A percentile compares a stretch with the other conserved stretches of the same genome.
Evolutionary conservation across 2,329 filamentous ascomycete genomes (phyloP).

Genomic region (Fusarium humuli): DNA sequence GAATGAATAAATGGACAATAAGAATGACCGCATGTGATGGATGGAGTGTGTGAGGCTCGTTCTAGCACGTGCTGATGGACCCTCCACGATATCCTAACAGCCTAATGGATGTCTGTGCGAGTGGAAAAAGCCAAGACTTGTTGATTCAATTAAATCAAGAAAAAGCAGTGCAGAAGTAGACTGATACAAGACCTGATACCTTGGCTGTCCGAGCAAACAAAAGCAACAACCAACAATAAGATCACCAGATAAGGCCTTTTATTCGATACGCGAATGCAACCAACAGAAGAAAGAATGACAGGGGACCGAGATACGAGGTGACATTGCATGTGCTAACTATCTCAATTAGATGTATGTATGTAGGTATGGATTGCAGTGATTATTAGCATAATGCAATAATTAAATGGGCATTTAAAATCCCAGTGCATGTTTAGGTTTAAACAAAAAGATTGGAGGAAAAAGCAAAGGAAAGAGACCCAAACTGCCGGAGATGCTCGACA

Average conservation of each 20-base stretch:
- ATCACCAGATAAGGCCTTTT: neutral
- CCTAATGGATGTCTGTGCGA: constrained; percentile 24
- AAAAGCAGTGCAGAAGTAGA: neutral
- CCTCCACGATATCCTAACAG: constrained; percentile 2
- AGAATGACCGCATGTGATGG: neutral
- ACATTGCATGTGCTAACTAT: neutral
- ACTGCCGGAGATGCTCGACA: constrained; percentile 13
- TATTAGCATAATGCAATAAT: neutral
- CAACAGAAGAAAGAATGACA: neutral
- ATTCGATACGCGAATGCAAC: constrained; percentile 35
- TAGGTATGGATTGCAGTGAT: neutral
- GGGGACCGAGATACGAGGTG: neutral
- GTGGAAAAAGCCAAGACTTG: neutral
- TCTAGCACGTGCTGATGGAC: constrained; percentile 17
- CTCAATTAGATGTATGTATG: no score
- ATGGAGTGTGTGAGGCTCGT: constrained; percentile 14
- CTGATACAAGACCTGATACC: constrained; percentile 1
- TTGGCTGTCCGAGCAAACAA: constrained; percentile 15
- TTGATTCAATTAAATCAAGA: neutral
- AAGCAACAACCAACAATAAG: constrained; percentile 6
- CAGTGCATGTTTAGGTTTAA: neutral
- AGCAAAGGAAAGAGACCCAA: constrained; percentile 21
- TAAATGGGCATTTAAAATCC: neutral
- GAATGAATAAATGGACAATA: neutral
- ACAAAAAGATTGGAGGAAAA: constrained; percentile 1